Evolutionary conservation across 768 basidiomycete species (phyloP).

Genomic region (Termitomyces sp.): DNA sequence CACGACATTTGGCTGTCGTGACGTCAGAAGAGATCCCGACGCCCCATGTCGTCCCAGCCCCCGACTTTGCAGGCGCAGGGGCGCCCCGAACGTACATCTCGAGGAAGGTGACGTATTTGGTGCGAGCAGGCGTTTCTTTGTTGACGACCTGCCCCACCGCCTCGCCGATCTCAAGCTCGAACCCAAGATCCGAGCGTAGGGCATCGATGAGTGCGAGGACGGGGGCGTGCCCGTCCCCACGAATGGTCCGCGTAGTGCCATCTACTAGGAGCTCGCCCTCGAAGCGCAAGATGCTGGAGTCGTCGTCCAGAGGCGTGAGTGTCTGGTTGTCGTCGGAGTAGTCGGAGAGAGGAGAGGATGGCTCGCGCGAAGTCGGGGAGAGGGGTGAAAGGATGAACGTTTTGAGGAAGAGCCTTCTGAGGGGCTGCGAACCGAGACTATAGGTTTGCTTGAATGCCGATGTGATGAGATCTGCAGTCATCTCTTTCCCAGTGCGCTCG

Average conservation of each 20-base stretch:
- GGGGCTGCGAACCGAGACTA: constrained; percentile 55
- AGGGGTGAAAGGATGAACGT: constrained; percentile 55
- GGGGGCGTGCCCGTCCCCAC: constrained; percentile 78
- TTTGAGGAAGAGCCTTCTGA: constrained; percentile 62
- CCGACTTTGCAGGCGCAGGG: constrained; percentile 47
- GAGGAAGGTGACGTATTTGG: constrained; percentile 74
- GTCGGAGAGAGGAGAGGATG: constrained; percentile 31
- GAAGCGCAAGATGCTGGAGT: constrained; percentile 37
- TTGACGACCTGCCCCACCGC: constrained; percentile 70
- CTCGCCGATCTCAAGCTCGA: constrained; percentile 66
- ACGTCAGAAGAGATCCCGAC: constrained; percentile 76
- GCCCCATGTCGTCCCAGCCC: constrained; percentile 54
- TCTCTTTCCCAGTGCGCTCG: constrained; percentile 75
- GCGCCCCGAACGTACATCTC: constrained; percentile 57
- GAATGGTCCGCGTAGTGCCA: constrained; percentile 57
- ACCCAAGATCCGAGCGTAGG: constrained; percentile 58
- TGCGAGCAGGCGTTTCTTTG: constrained; percentile 17
- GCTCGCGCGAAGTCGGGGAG: constrained; percentile 33
- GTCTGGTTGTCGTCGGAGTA: constrained; percentile 49
- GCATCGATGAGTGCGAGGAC: constrained; percentile 75
- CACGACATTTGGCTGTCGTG: constrained; percentile 65
- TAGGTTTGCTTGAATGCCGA: constrained; percentile 66
- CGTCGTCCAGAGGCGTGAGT: constrained; percentile 8
- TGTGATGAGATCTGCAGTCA: constrained; percentile 74
- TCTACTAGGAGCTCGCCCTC: constrained; percentile 68